Evolutionary conservation across 2,329 filamentous ascomycete species (phyloP).

Genomic region (Xylaria sp.): DNA sequence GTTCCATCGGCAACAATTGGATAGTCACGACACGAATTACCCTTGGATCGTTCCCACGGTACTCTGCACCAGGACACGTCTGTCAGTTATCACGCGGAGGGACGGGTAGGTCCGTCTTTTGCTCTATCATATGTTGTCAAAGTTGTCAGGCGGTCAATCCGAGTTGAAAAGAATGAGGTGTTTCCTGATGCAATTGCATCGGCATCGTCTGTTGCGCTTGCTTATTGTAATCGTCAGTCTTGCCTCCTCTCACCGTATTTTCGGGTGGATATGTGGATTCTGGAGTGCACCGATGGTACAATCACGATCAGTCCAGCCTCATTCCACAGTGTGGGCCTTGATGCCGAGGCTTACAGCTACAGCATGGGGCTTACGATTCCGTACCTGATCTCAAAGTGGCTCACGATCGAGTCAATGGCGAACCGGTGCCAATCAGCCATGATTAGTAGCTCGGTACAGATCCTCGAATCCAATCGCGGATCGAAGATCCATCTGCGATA

Average conservation of each 20-base stretch:
- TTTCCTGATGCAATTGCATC: background rate
- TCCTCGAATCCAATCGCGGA: background rate
- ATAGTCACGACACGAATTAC: constrained; percentile 11
- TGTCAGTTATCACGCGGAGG: constrained; percentile 12
- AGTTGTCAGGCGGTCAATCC: background rate
- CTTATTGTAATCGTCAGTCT: constrained; percentile 8
- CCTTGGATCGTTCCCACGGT: constrained; percentile 19
- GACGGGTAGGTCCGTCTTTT: constrained; percentile 11
- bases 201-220: background rate
- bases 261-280: constrained; percentile 2
- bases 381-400: background rate
- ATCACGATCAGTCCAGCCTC: constrained; percentile 1
- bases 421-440: background rate
- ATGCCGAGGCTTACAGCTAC: constrained; percentile 3
- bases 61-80: constrained; percentile 7
- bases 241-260: constrained; percentile 24
- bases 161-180: background rate
- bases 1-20: constrained; percentile 14
- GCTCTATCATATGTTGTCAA: background rate
- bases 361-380: background rate
- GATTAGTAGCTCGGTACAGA: background rate
- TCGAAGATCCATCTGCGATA: background rate
- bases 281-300: background rate
- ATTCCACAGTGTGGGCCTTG: constrained; percentile 14
- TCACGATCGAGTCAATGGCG: background rate